Percentiles rank a stretch among this genome's conserved stretches.
These are phyloP conservation scores for Colletotrichum spinosum DNA, from an alignment of 2,329 filamentous ascomycete genomes.

Conservation along the genomic window DNA sequence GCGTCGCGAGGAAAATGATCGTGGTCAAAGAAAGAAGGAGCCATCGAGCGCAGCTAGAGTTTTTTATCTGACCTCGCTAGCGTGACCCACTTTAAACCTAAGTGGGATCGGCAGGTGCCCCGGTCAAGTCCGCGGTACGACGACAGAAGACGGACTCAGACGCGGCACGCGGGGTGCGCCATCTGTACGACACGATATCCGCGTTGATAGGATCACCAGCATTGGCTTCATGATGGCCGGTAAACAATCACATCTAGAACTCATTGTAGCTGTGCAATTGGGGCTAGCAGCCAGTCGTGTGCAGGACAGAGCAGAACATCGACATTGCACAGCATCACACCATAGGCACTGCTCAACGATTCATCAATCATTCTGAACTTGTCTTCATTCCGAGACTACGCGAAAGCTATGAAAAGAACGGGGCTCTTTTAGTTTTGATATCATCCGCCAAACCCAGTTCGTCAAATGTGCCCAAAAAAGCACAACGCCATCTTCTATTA, in stretches of 20 bases:
- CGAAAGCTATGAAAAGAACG: slow-evolving; percentile 38
- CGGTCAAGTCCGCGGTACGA: neutral
- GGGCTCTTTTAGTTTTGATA: slow-evolving; percentile 42
- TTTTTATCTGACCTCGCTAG: slow-evolving; percentile 36
- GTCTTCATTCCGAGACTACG: slow-evolving; percentile 37
- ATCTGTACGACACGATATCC: too few relatives aligned
- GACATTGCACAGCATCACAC: too few relatives aligned
- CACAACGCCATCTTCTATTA: slow-evolving; percentile 60
- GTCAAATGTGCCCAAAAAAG: slow-evolving; percentile 55
- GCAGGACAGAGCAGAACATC: too few relatives aligned
- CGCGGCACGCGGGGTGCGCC: too few relatives aligned
- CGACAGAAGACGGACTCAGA: neutral
- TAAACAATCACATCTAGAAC: too few relatives aligned
- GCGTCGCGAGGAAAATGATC: slow-evolving; percentile 1
- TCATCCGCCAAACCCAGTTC: slow-evolving; percentile 52
- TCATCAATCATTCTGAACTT: slow-evolving; percentile 30
- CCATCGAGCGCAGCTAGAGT: slow-evolving; percentile 24
- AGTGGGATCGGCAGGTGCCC: slow-evolving; percentile 22
- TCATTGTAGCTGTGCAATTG: too few relatives aligned
- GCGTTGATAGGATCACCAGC: too few relatives aligned
- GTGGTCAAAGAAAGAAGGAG: neutral
- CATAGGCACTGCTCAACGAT: too few relatives aligned
- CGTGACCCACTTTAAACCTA: slow-evolving; percentile 31
- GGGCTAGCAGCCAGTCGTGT: too few relatives aligned
- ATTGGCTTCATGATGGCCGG: too few relatives aligned